Evolutionary conservation across 768 basidiomycete species (phyloP).

Genomic region (Gloeopeniophorella convolvens): DNA sequence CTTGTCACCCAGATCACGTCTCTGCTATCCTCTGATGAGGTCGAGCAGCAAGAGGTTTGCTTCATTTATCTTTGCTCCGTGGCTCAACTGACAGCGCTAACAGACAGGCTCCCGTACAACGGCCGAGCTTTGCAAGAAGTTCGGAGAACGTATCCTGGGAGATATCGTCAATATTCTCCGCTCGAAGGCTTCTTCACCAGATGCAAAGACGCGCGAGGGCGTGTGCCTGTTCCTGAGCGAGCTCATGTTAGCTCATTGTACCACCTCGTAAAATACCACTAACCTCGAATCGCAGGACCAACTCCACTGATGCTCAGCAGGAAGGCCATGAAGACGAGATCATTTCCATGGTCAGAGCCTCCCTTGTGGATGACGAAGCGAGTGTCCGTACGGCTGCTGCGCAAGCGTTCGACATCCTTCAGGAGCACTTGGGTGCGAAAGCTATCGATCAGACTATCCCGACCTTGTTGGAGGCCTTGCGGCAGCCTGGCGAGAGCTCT

Average conservation of each 20-base stretch:
- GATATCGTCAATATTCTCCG: conserved; percentile 81
- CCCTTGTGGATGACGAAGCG: conserved; percentile 83
- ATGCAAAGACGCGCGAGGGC: conserved; percentile 67
- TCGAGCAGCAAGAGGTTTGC: conserved; percentile 83
- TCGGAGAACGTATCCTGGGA: conserved; percentile 83
- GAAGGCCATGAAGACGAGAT: conserved; percentile 88
- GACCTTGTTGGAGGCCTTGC: conserved; percentile 86
- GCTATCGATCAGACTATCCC: conserved; percentile 97
- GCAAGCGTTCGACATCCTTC: conserved; percentile 83
- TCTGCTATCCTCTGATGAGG: conserved; percentile 70
- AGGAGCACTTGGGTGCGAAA: conserved; percentile 82
- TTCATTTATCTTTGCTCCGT: background rate
- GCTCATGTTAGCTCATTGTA: conserved; percentile 66
- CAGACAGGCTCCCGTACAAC: conserved; percentile 88
- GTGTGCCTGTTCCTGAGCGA: conserved; percentile 85
- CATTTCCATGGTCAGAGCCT: conserved; percentile 73
- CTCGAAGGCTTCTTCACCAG: conserved; percentile 51
- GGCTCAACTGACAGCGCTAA: background rate
- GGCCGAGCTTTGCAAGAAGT: conserved; percentile 87
- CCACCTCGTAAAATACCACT: no score
- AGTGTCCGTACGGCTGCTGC: conserved; percentile 88
- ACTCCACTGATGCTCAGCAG: conserved; percentile 73
- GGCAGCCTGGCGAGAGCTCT: conserved; percentile 89
- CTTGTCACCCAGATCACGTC: conserved; percentile 72
- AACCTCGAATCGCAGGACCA: conserved; percentile 50